Percentiles rank a stretch among this genome's conserved stretches.
Conservation (phyloP, 306 rosid genomes). For the Hippophae rhamnoides region DNA sequence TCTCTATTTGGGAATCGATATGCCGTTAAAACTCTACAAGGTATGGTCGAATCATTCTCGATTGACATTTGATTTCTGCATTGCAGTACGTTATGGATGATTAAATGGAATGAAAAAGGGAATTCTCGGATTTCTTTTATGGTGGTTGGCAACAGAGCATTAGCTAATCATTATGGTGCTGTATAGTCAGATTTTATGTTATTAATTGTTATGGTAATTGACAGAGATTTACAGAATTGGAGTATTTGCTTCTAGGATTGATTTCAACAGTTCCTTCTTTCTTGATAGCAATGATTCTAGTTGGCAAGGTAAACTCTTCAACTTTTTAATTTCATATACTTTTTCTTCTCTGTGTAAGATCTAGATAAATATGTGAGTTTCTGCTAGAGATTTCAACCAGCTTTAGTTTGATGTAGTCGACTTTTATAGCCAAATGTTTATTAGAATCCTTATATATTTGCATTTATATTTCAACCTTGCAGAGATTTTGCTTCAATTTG, state of each 20-base stretch:
- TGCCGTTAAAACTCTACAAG: conserved; percentile 87
- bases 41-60: conserved; percentile 20
- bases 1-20: conserved; percentile 73
- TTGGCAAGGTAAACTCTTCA: conserved; percentile 55
- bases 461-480: not conserved
- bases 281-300: conserved; percentile 59
- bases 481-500: too few species aligned
- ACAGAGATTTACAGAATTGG: conserved; percentile 79
- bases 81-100: too few species aligned
- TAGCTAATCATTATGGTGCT: not conserved
- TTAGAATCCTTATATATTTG: not conserved
- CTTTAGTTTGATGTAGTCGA: not conserved
- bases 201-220: conserved; percentile 10
- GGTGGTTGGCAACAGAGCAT: not conserved
- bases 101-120: not conserved
- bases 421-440: not conserved
- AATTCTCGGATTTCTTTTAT: not conserved
- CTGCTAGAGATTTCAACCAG: not conserved
- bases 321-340: not conserved
- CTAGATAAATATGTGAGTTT: not conserved
- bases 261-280: conserved; percentile 78
- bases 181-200: not conserved
- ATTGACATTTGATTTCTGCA: not conserved
- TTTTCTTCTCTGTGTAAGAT: too few species aligned
- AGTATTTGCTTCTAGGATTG: conserved; percentile 79